phyloP scores from a whole-genome alignment of 768 basidiomycete species.

The Boletus rubroflammeus region DNA sequence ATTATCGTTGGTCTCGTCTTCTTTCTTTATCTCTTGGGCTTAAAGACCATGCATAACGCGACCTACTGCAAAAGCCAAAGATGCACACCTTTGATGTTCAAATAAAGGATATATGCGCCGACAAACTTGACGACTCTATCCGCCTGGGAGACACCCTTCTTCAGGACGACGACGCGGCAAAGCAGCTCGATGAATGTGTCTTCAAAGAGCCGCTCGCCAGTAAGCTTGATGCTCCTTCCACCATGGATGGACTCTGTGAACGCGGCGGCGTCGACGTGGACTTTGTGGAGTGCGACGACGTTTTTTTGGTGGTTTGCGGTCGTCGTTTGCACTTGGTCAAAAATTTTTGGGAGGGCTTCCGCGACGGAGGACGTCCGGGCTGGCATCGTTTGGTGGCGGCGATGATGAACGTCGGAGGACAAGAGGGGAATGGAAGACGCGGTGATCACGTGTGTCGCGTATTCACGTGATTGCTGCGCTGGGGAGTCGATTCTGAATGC shows the following conservation, averaged over 20 bases:
- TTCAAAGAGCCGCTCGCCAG: constrained; percentile 77
- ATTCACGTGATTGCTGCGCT: no score
- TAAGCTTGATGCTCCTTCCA: constrained; percentile 50
- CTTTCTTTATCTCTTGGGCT: constrained; percentile 38
- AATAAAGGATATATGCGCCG: constrained; percentile 69
- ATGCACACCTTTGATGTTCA: constrained; percentile 69
- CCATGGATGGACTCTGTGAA: constrained; percentile 51
- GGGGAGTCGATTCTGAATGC: no score
- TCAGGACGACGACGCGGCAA: constrained; percentile 58
- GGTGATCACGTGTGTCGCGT: constrained; percentile 16
- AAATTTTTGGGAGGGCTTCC: constrained; percentile 46
- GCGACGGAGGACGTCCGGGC: constrained; percentile 8
- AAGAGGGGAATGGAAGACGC: neutral
- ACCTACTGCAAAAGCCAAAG: neutral
- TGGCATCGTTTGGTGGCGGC: constrained; percentile 16
- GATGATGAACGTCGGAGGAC: neutral
- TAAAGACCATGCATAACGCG: neutral
- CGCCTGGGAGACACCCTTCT: constrained; percentile 75
- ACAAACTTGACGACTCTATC: constrained; percentile 83
- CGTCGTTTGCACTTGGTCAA: constrained; percentile 74
- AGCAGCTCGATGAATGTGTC: constrained; percentile 60
- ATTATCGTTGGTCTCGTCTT: constrained; percentile 38
- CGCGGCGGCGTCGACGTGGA: constrained; percentile 63
- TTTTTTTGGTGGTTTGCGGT: constrained; percentile 86
- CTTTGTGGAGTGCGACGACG: constrained; percentile 73